Evolutionary conservation across 345 rosid species (phyloP).

Genomic region (Lumnitzera racemosa): DNA sequence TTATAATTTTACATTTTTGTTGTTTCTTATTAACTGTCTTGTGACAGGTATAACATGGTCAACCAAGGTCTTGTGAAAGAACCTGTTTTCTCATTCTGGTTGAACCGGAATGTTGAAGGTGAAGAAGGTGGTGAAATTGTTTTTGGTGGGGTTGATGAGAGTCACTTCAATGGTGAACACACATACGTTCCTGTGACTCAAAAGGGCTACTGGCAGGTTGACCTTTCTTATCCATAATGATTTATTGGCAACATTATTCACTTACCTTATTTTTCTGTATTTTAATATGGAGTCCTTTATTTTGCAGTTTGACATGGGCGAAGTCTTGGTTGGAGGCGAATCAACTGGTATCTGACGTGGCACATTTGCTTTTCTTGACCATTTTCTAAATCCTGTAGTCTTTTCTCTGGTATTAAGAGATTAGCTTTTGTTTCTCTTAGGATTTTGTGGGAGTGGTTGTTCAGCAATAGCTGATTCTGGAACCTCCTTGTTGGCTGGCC

Average conservation of each 20-base stretch:
- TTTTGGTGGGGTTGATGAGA: conserved; percentile 81
- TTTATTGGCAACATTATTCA: not conserved
- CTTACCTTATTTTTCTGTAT: conserved; percentile 4
- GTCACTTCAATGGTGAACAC: conserved; percentile 75
- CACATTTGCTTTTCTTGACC: not conserved
- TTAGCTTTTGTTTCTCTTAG: conserved; percentile 20
- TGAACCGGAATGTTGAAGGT: conserved; percentile 67
- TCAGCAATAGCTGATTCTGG: conserved; percentile 93
- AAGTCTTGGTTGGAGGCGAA: conserved; percentile 69
- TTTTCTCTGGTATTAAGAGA: conserved; percentile 1
- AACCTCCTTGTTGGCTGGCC: conserved; percentile 89
- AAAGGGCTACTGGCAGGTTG: conserved; percentile 95
- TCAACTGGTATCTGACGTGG: conserved; percentile 48
- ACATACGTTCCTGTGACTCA: conserved; percentile 80
- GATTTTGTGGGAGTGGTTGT: conserved; percentile 53
- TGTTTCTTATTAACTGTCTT: not conserved
- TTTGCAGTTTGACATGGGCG: conserved; percentile 79
- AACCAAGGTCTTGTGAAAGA: conserved; percentile 67
- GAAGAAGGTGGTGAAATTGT: conserved; percentile 86
- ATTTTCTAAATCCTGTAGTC: not conserved
- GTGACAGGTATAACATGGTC: conserved; percentile 78
- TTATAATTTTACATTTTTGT: no score
- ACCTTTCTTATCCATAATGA: conserved; percentile 2
- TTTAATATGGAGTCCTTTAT: not conserved
- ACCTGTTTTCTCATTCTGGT: conserved; percentile 89